Percentiles rank a stretch among this genome's conserved stretches.
Conservation (phyloP, 305 asterid genomes). For the Plantago coronopus region DNA sequence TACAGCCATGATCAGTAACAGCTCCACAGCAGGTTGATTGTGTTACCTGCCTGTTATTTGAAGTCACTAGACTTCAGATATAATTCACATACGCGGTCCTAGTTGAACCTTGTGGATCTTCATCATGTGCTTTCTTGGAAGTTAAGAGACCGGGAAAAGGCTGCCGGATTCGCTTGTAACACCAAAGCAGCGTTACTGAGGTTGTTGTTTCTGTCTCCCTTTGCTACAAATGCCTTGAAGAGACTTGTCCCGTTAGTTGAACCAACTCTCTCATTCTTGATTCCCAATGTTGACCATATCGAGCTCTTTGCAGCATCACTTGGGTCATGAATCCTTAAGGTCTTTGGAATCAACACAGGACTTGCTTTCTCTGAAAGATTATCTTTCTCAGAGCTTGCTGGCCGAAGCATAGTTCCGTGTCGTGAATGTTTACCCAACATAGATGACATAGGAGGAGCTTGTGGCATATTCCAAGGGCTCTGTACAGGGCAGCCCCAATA, state of each 20-base stretch:
- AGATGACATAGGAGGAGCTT: conserved; percentile 23
- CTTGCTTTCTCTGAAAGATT: conserved; percentile 16
- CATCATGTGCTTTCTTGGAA: conserved; percentile 48
- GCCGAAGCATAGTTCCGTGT: conserved; percentile 28
- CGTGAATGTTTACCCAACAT: conserved; percentile 52
- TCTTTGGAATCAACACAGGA: conserved; percentile 39
- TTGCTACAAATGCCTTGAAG: conserved; percentile 37
- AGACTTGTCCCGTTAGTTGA: conserved; percentile 23
- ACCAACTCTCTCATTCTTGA: conserved; percentile 28
- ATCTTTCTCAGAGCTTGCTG: conserved; percentile 15
- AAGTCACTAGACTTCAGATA: conserved; percentile 8
- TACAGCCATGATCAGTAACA: neutral
- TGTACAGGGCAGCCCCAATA: conserved; percentile 31
- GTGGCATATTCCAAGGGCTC: conserved; percentile 14
- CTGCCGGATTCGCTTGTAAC: conserved; percentile 75
- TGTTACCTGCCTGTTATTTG: neutral
- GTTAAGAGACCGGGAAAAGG: conserved; percentile 55
- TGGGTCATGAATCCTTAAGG: conserved; percentile 56
- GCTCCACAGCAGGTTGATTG: conserved; percentile 3
- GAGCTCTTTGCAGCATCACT: conserved; percentile 67
- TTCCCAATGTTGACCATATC: conserved; percentile 52
- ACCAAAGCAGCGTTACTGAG: conserved; percentile 29
- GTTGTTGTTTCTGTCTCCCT: conserved; percentile 24
- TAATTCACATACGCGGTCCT: neutral
- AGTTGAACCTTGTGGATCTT: neutral